Conservation (phyloP, 106 monocot species). For the Amphibolis antarctica region DNA sequence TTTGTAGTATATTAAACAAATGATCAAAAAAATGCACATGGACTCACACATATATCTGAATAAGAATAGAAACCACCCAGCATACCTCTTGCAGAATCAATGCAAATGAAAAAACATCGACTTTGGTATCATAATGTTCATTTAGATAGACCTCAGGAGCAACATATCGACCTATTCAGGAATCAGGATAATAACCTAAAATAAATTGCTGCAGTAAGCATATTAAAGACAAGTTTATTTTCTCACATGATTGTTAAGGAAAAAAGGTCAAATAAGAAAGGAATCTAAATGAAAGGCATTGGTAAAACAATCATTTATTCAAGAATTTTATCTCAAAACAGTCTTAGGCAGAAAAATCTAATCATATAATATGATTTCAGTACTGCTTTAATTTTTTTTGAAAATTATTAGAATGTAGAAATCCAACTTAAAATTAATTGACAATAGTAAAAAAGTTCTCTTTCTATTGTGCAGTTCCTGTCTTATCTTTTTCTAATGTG, state of each 20-base stretch:
- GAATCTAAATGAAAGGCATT: neutral
- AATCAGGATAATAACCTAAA: neutral
- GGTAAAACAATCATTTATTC: neutral
- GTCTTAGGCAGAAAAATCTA: neutral
- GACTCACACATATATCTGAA: too few species aligned
- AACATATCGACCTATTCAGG: slow-evolving; percentile 61
- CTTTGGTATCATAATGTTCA: slow-evolving; percentile 78
- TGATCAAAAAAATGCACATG: too few species aligned
- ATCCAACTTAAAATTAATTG: too few species aligned
- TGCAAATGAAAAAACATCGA: slow-evolving; percentile 88
- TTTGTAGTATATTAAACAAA: too few species aligned
- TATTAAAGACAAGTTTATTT: neutral
- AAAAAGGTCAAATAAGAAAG: neutral
- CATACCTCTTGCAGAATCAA: slow-evolving; percentile 83
- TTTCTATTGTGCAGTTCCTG: too few species aligned
- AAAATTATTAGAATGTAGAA: too few species aligned
- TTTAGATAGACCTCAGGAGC: slow-evolving; percentile 78
- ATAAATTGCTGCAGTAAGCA: neutral
- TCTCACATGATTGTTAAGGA: neutral
- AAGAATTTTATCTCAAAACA: neutral
- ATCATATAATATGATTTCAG: too few species aligned
- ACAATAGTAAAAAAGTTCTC: too few species aligned
- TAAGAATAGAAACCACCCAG: too few species aligned
- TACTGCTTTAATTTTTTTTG: too few species aligned
- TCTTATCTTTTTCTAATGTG: too few species aligned